phyloP scores from a whole-genome alignment of 192 early-diverging fungal genomes.

The Diversispora epigaea region DNA sequence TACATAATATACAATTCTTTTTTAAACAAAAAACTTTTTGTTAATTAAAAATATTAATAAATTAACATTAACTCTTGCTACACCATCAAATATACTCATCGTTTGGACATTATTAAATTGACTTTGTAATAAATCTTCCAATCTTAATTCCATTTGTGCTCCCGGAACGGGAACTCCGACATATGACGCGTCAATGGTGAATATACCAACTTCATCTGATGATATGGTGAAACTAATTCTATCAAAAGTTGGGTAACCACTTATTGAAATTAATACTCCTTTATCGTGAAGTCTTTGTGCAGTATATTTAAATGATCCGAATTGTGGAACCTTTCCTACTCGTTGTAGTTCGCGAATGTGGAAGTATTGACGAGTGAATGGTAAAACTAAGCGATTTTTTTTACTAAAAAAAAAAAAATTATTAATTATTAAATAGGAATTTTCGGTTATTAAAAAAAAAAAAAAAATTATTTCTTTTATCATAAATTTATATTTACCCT shows the following conservation, averaged over 20 bases:
- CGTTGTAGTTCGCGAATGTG: conserved; percentile 84
- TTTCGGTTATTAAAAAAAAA: background rate
- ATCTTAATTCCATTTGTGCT: conserved; percentile 74
- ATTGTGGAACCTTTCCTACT: conserved; percentile 87
- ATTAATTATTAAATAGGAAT: background rate
- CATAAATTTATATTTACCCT: conserved; percentile 24
- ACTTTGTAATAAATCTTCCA: conserved; percentile 91
- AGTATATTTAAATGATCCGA: conserved; percentile 98
- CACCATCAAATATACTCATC: conserved; percentile 89
- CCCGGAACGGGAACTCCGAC: conserved; percentile 67
- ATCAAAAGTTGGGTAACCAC: conserved; percentile 81
- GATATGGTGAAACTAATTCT: conserved; percentile 88
- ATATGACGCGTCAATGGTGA: conserved; percentile 83
- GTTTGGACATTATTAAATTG: conserved; percentile 92
- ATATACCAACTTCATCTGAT: conserved; percentile 87
- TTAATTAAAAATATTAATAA: conserved; percentile 94
- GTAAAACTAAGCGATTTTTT: conserved; percentile 67
- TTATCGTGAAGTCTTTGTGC: conserved; percentile 90
- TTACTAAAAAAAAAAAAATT: conserved; percentile 39
- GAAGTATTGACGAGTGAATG: conserved; percentile 95
- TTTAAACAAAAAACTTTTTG: conserved; percentile 75
- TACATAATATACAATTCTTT: no score
- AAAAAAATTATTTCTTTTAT: background rate
- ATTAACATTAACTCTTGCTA: conserved; percentile 94
- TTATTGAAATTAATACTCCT: conserved; percentile 86